These are phyloP conservation scores for Saraca asoca DNA, from an alignment of 331 rosid species.

Conservation along the genomic window DNA sequence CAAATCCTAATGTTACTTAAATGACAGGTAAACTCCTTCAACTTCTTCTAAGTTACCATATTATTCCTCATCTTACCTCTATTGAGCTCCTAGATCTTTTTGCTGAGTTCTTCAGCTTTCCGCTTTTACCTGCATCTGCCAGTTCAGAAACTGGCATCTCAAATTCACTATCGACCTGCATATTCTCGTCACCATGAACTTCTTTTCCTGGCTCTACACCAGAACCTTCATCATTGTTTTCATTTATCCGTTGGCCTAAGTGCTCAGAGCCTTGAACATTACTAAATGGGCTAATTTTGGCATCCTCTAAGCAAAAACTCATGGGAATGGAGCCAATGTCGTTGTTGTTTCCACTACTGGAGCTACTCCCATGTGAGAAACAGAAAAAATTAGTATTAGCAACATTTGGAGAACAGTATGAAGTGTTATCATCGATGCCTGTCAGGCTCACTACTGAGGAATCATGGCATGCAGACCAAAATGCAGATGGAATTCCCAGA, in stretches of 20 bases:
- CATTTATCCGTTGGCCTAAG: constrained; percentile 38
- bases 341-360: constrained; percentile 32
- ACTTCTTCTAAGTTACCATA: too few species aligned
- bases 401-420: constrained; percentile 49
- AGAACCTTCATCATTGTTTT: constrained; percentile 39
- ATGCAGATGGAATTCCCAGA: constrained; percentile 42
- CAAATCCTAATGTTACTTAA: too few species aligned
- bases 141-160: constrained; percentile 36
- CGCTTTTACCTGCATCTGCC: constrained; percentile 29
- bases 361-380: constrained; percentile 44
- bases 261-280: constrained; percentile 37
- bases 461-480: constrained; percentile 44
- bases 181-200: constrained; percentile 31
- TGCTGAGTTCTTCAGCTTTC: constrained; percentile 36
- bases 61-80: constrained; percentile 41
- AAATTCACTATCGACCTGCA: constrained; percentile 22
- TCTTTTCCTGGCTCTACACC: constrained; percentile 21
- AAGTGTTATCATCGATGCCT: constrained; percentile 36
- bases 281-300: constrained; percentile 22
- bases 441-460: constrained; percentile 39
- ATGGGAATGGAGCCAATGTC: constrained; percentile 29
- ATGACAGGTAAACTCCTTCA: too few species aligned
- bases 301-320: constrained; percentile 35
- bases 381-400: constrained; percentile 38
- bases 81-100: constrained; percentile 49